These are phyloP conservation scores for Trifolium fragiferum DNA, from an alignment of 306 rosid species.

Conservation along the genomic window DNA sequence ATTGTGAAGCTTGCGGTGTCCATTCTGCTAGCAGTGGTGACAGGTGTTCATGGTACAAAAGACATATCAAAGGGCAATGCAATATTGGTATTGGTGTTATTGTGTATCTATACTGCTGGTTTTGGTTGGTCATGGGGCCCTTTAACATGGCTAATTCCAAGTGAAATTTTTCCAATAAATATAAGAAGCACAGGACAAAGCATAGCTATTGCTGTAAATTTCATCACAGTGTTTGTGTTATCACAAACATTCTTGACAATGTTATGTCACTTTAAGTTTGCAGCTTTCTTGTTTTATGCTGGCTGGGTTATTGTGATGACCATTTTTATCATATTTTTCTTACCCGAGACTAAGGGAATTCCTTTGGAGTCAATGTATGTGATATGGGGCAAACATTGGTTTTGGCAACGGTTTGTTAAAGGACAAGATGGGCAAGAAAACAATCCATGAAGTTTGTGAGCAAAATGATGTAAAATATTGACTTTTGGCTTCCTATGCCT, in stretches of 20 bases:
- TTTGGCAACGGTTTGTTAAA: constrained; percentile 58
- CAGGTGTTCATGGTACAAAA: constrained; percentile 56
- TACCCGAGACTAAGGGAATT: constrained; percentile 82
- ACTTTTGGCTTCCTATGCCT: not conserved
- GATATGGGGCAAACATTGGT: constrained; percentile 78
- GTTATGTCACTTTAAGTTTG: constrained; percentile 76
- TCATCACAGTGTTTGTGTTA: constrained; percentile 48
- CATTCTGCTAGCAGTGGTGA: constrained; percentile 45
- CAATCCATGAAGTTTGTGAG: constrained; percentile 23
- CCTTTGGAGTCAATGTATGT: constrained; percentile 60
- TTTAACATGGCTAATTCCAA: constrained; percentile 70
- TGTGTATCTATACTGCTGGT: constrained; percentile 64
- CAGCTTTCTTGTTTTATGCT: constrained; percentile 68
- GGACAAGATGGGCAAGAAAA: not conserved
- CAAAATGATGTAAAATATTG: not conserved
- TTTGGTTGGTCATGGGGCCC: constrained; percentile 96
- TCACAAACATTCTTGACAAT: constrained; percentile 73
- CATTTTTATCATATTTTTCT: constrained; percentile 51
- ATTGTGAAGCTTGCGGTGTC: constrained; percentile 62
- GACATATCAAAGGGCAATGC: constrained; percentile 56
- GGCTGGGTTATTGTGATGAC: constrained; percentile 70
- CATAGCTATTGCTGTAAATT: constrained; percentile 56
- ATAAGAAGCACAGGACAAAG: constrained; percentile 71
- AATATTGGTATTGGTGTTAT: constrained; percentile 52
- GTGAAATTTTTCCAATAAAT: constrained; percentile 74